Conservation (phyloP, 768 basidiomycete species). For the Hygrocybe coccinea region DNA sequence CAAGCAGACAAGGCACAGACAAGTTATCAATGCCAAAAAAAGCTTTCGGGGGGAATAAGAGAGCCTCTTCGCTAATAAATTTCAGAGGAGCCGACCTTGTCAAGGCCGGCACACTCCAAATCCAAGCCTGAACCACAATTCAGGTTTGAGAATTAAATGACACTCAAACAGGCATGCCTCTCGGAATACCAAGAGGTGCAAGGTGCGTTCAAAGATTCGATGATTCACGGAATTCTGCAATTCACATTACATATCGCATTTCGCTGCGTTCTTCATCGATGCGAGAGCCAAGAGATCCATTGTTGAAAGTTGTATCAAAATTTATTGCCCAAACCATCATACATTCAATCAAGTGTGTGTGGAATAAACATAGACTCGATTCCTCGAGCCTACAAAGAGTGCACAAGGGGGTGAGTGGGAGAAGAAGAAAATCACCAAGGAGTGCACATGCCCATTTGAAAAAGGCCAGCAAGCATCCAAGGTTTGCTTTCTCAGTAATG, state of each 20-base stretch:
- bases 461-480: slow-evolving; percentile 40
- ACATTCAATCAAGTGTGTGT: no score
- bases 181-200: slow-evolving; percentile 72
- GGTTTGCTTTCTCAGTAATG: slow-evolving; percentile 44
- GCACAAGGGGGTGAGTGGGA: no score
- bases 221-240: slow-evolving; percentile 79
- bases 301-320: no score
- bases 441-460: no score
- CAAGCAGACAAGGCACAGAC: no score
- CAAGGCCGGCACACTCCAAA: slow-evolving; percentile 36
- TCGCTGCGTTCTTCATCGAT: slow-evolving; percentile 80
- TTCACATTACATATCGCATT: slow-evolving; percentile 79
- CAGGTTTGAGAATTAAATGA: slow-evolving; percentile 57
- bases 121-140: slow-evolving; percentile 33
- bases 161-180: slow-evolving; percentile 75
- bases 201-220: slow-evolving; percentile 82
- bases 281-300: slow-evolving; percentile 74
- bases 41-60: no score
- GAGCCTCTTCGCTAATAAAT: slow-evolving; percentile 44
- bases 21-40: no score
- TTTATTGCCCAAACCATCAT: no score
- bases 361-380: no score
- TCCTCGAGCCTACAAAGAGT: no score
- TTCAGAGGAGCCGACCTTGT: slow-evolving; percentile 38
- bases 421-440: no score